Conservation (phyloP, 108 stramenopile species). For the Stephanodiscus minutulus region DNA sequence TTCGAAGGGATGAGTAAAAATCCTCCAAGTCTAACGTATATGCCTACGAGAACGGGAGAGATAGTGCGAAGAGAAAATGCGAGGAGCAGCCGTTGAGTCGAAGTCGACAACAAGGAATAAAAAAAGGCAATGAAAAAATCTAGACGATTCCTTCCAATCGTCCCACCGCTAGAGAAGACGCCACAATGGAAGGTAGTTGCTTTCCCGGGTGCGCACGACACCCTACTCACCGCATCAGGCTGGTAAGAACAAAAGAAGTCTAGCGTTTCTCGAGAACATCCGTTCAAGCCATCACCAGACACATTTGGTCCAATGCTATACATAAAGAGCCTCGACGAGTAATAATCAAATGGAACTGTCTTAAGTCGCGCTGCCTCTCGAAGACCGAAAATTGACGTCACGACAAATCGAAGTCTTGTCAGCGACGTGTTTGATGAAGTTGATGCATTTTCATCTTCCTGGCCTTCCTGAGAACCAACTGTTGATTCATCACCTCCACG, state of each 20-base stretch:
- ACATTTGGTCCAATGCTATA: slow-evolving; percentile 63
- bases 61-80: neutral
- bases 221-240: slow-evolving; percentile 53
- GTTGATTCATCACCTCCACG: slow-evolving; percentile 40
- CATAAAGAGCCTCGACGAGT: slow-evolving; percentile 65
- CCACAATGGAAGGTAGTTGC: too few relatives aligned
- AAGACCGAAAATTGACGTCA: slow-evolving; percentile 74
- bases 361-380: slow-evolving; percentile 73
- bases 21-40: slow-evolving; percentile 52
- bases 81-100: neutral
- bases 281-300: slow-evolving; percentile 76
- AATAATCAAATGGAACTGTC: slow-evolving; percentile 47
- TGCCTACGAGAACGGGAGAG: slow-evolving; percentile 5
- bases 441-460: slow-evolving; percentile 59
- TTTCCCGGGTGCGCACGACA: neutral
- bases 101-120: neutral
- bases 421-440: slow-evolving; percentile 67
- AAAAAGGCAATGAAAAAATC: too few relatives aligned
- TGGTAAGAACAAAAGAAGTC: slow-evolving; percentile 76
- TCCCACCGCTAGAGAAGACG: too few relatives aligned
- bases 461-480: slow-evolving; percentile 50
- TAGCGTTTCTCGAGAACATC: slow-evolving; percentile 68
- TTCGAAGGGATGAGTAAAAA: slow-evolving; percentile 33
- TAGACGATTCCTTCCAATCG: too few relatives aligned
- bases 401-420: slow-evolving; percentile 70